These are phyloP conservation scores for Candolleomyces aberdarensis DNA, from an alignment of 768 basidiomycete species.

Conservation along the genomic window DNA sequence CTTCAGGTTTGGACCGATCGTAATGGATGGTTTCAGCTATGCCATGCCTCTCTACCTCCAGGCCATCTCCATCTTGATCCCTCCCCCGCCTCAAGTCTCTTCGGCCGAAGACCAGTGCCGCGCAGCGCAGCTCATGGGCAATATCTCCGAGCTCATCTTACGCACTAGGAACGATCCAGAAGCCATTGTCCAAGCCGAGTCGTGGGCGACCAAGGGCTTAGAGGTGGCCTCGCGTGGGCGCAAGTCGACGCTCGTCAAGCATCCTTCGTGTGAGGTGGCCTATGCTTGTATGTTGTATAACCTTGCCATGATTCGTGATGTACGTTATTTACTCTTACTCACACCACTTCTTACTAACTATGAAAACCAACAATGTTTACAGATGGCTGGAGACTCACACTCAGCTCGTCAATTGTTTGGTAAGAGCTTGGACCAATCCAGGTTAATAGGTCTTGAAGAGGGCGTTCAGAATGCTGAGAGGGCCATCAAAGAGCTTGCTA, in stretches of 20 bases:
- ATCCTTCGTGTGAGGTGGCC: conserved; percentile 47
- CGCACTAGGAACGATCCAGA: conserved; percentile 29
- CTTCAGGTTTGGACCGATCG: background rate
- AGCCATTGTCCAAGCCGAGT: conserved; percentile 46
- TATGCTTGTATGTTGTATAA: conserved; percentile 62
- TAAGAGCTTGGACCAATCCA: conserved; percentile 34
- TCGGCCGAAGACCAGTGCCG: conserved; percentile 54
- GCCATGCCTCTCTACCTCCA: conserved; percentile 66
- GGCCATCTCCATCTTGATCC: conserved; percentile 59
- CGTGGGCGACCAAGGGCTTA: conserved; percentile 53
- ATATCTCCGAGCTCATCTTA: conserved; percentile 42
- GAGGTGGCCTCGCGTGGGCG: conserved; percentile 27
- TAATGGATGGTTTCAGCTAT: conserved; percentile 36
- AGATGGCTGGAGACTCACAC: conserved; percentile 38
- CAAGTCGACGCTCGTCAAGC: conserved; percentile 20
- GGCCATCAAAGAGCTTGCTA: background rate
- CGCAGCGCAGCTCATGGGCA: conserved; percentile 49
- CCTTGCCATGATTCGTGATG: conserved; percentile 53
- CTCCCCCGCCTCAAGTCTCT: conserved; percentile 34
- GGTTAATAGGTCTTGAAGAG: conserved; percentile 30
- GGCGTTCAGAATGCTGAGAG: conserved; percentile 2
- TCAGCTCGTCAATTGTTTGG: conserved; percentile 30
- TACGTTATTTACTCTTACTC: conserved; percentile 14
- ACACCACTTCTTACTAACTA: background rate
- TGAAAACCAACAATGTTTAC: background rate